Evolutionary conservation across 768 basidiomycete species (phyloP).

Genomic region (Agrocybe pediades): DNA sequence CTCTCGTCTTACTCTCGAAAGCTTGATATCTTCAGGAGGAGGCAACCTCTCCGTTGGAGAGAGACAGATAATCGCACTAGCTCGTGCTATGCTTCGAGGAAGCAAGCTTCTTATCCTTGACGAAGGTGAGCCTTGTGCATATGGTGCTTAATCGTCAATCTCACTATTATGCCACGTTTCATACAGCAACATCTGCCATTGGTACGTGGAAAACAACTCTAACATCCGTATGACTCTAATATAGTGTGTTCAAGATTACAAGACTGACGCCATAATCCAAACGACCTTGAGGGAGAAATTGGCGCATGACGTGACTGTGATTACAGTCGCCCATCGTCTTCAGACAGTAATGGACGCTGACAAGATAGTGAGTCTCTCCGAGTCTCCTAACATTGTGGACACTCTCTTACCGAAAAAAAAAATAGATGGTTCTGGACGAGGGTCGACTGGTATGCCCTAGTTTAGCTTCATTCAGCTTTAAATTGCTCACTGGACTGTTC

Average conservation of each 20-base stretch:
- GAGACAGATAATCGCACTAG: slow-evolving; percentile 68
- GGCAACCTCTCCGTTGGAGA: slow-evolving; percentile 77
- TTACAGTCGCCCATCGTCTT: slow-evolving; percentile 12
- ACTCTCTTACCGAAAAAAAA: background rate
- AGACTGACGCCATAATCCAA: slow-evolving; percentile 71
- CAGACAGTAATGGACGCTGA: slow-evolving; percentile 14
- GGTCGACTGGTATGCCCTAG: slow-evolving; percentile 43
- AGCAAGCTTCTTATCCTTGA: slow-evolving; percentile 64
- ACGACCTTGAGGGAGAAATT: slow-evolving; percentile 67
- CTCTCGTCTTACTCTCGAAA: slow-evolving; percentile 48
- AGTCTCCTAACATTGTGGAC: no score
- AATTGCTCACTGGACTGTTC: background rate
- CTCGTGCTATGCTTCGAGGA: slow-evolving; percentile 59
- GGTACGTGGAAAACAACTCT: slow-evolving; percentile 50
- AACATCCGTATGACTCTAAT: background rate
- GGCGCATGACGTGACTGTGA: slow-evolving; percentile 41
- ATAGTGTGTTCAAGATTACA: slow-evolving; percentile 54
- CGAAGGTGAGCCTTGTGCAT: slow-evolving; percentile 43
- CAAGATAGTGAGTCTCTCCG: slow-evolving; percentile 36
- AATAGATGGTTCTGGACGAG: slow-evolving; percentile 51
- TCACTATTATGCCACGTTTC: slow-evolving; percentile 25
- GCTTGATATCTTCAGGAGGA: slow-evolving; percentile 51
- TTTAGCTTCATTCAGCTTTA: slow-evolving; percentile 19
- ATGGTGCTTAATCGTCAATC: background rate
- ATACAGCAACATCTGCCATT: slow-evolving; percentile 45